Percentiles rank a stretch among this genome's conserved stretches.
These are phyloP conservation scores for Elsinoe arachidis DNA, from an alignment of 2,329 filamentous ascomycete species.

Conservation along the genomic window DNA sequence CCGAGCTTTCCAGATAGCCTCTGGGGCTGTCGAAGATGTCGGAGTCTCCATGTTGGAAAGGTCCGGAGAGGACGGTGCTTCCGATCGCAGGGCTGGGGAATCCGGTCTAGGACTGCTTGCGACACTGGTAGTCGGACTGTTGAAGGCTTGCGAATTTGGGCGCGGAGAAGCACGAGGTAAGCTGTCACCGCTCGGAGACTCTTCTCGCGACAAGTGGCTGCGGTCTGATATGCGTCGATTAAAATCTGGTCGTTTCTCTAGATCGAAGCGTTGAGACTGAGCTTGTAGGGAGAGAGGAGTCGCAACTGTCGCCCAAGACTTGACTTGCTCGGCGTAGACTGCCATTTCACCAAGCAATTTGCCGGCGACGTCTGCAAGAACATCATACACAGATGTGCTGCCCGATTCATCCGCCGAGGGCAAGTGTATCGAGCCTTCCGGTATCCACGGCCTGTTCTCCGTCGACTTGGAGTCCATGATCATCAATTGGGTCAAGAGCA, in stretches of 20 bases:
- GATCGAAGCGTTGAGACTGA: slow-evolving; percentile 5
- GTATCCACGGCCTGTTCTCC: slow-evolving; percentile 45
- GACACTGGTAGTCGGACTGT: slow-evolving; percentile 1
- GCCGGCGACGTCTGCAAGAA: slow-evolving; percentile 39
- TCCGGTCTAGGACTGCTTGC: slow-evolving; percentile 3
- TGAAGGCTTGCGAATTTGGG: slow-evolving; percentile 5
- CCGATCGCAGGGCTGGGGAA: slow-evolving; percentile 9
- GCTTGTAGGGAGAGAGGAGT: background rate
- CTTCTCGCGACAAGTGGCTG: slow-evolving; percentile 6
- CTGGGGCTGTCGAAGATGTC: slow-evolving; percentile 3
- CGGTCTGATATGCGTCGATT: slow-evolving; percentile 7
- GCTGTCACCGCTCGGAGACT: background rate
- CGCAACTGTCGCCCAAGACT: slow-evolving; percentile 8
- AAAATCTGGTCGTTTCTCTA: background rate
- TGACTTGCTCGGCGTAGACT: slow-evolving; percentile 32
- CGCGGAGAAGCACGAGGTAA: background rate
- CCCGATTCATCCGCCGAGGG: slow-evolving; percentile 61
- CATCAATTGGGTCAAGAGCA: slow-evolving; percentile 67
- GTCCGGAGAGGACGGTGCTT: slow-evolving; percentile 10
- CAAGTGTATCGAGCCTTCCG: slow-evolving; percentile 61
- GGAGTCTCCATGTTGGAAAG: slow-evolving; percentile 4
- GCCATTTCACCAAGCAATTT: slow-evolving; percentile 40
- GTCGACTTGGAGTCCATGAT: slow-evolving; percentile 64
- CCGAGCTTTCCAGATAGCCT: slow-evolving; percentile 1
- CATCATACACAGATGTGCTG: slow-evolving; percentile 55